Evolutionary conservation across 2,329 filamentous ascomycete species (phyloP).

Genomic region (Paecilomyces formosus): DNA sequence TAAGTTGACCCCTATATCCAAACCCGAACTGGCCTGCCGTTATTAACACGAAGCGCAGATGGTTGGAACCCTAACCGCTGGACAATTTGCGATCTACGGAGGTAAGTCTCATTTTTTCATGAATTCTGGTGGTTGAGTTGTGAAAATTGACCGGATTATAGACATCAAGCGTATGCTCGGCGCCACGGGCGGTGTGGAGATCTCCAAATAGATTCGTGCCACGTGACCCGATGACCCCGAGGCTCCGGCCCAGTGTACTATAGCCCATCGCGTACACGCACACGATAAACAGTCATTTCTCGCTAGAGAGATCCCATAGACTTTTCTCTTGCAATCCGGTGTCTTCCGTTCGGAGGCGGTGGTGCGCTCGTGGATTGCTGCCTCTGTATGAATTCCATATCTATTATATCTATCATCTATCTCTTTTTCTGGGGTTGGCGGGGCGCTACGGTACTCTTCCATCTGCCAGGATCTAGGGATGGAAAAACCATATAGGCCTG

Average conservation of each 20-base stretch:
- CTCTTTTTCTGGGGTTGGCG: not conserved
- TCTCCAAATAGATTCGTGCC: constrained; percentile 39
- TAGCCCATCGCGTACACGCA: not conserved
- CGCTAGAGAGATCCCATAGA: not conserved
- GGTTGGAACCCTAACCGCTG: constrained; percentile 65
- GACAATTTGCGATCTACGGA: constrained; percentile 87
- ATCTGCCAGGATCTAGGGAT: not conserved
- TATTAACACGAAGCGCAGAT: constrained; percentile 3
- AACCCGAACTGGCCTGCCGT: too few species aligned
- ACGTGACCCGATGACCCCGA: not conserved
- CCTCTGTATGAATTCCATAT: not conserved
- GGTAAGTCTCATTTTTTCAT: constrained; percentile 17
- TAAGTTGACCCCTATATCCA: constrained; percentile 29
- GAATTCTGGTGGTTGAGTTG: not conserved
- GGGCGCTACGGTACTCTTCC: not conserved
- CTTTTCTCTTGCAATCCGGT: not conserved
- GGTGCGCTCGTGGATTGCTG: not conserved
- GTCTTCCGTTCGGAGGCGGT: not conserved
- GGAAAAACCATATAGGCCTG: not conserved
- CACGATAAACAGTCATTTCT: not conserved
- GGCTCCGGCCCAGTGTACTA: not conserved
- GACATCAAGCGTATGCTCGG: constrained; percentile 62
- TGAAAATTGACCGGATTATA: constrained; percentile 8
- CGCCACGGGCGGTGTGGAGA: constrained; percentile 70
- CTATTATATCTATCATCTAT: not conserved